These are phyloP conservation scores for Brassica napus DNA, from an alignment of 345 rosid genomes.

Conservation along the genomic window DNA sequence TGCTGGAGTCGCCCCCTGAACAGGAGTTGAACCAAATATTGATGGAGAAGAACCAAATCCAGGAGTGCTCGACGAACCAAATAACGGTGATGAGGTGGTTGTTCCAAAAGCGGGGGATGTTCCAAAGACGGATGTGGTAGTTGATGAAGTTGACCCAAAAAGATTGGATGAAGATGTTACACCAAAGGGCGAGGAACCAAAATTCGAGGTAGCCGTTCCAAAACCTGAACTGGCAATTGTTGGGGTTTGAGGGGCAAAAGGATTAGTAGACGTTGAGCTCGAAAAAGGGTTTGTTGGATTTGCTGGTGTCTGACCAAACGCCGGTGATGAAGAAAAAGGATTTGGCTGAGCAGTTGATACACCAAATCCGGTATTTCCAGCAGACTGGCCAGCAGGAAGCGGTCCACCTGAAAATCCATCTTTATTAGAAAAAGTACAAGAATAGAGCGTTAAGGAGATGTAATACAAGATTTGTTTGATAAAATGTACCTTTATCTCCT, in stretches of 20 bases:
- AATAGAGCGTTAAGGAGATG: slow-evolving; percentile 20
- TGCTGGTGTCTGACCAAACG: slow-evolving; percentile 61
- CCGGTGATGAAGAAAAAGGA: slow-evolving; percentile 58
- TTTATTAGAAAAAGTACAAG: slow-evolving; percentile 7
- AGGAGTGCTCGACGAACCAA: slow-evolving; percentile 56
- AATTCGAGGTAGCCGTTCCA: slow-evolving; percentile 46
- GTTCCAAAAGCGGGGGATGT: slow-evolving; percentile 64
- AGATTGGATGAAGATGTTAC: slow-evolving; percentile 49
- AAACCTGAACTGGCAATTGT: slow-evolving; percentile 40
- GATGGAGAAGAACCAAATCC: slow-evolving; percentile 67
- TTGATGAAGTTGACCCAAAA: slow-evolving; percentile 59
- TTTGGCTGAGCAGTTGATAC: slow-evolving; percentile 52
- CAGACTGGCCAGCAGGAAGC: slow-evolving; percentile 59
- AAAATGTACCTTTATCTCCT: slow-evolving; percentile 87
- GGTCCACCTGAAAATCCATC: slow-evolving; percentile 68
- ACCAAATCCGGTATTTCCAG: slow-evolving; percentile 60
- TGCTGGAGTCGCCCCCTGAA: slow-evolving; percentile 52
- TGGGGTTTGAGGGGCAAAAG: slow-evolving; percentile 64
- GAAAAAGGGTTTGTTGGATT: slow-evolving; percentile 55
- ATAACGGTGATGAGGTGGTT: slow-evolving; percentile 52
- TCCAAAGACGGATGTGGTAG: slow-evolving; percentile 53
- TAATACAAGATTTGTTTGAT: slow-evolving; percentile 2
- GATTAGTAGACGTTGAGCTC: slow-evolving; percentile 51
- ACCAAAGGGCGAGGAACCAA: slow-evolving; percentile 53
- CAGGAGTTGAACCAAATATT: slow-evolving; percentile 51